These are phyloP conservation scores for Pseudogymnoascus sp. DNA, from an alignment of 2,329 filamentous ascomycete species.

Conservation along the genomic window DNA sequence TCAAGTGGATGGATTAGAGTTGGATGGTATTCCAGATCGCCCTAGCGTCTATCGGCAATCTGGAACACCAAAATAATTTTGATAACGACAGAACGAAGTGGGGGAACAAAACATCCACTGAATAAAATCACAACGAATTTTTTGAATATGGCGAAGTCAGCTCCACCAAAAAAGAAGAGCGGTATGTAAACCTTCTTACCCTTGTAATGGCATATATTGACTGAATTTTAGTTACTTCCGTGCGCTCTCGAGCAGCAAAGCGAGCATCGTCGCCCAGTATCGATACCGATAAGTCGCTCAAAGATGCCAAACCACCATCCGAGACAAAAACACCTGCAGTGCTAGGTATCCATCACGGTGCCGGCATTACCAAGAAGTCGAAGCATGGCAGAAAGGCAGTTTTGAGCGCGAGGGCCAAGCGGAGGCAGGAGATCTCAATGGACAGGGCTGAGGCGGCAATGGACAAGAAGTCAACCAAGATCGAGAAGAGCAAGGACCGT, in stretches of 20 bases:
- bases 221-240: slow-evolving; percentile 37
- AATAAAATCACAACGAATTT: slow-evolving; percentile 6
- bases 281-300: slow-evolving; percentile 63
- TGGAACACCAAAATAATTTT: slow-evolving; percentile 9
- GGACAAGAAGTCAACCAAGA: slow-evolving; percentile 49
- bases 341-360: slow-evolving; percentile 56
- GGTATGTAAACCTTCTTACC: slow-evolving; percentile 16
- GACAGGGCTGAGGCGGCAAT: slow-evolving; percentile 52
- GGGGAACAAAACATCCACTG: slow-evolving; percentile 2
- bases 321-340: slow-evolving; percentile 53
- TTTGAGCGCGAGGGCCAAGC: slow-evolving; percentile 46
- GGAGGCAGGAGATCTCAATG: slow-evolving; percentile 47
- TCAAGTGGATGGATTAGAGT: slow-evolving; percentile 6
- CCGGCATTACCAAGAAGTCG: slow-evolving; percentile 60
- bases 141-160: slow-evolving; percentile 27
- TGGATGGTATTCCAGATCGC: slow-evolving; percentile 5
- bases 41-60: slow-evolving; percentile 5
- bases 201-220: background rate
- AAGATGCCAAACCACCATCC: slow-evolving; percentile 44
- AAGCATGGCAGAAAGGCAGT: slow-evolving; percentile 48
- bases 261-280: slow-evolving; percentile 63
- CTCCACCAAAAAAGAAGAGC: slow-evolving; percentile 25
- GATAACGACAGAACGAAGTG: slow-evolving; percentile 2
- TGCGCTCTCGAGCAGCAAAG: slow-evolving; percentile 67
- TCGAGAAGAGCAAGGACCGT: slow-evolving; percentile 45